Evolutionary conservation across 805 yeast species (phyloP), one percentile per base, ranked within the genome.

Genomic region (Tetrapisispora phaffii): DNA sequence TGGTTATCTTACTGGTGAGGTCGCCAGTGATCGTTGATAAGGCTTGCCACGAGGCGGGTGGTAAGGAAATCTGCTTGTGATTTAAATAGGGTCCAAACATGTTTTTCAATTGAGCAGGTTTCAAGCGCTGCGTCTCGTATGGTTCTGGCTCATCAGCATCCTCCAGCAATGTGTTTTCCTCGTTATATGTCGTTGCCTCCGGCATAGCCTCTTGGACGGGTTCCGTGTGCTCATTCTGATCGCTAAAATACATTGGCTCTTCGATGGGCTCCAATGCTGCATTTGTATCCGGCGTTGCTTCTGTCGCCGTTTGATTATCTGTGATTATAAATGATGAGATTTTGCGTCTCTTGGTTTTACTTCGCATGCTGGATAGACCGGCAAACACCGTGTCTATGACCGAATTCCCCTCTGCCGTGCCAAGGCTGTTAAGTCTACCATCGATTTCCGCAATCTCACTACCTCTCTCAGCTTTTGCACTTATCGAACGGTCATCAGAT

Each of bases 11-110:
- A 19, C 38, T 34, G 1, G 52, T 34, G 3, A 57, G 13, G 1
- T 38, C 21, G 9, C 44, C 46, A 4, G 57, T 44, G 4, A 44
- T 46, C 3, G 39, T 38, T 29, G 51, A 52, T n/a, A 55, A 22
- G 8, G 46, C 19, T 21, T 43, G 42, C 59, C 59, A 55, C 2
- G 53, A 44, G 9, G 45, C 39, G 4, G 33, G 3, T 6, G 37
- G 16, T 21, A 39, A 10, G 7, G 34, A 22, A 12, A 39, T 29
- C 6, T 39, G 20, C 4, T 39, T 33, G 20, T 19, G 12, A 13
- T 32, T 16, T 20, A 39, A 10, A 15, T 16, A 28, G 5, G 44
- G 43, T 20, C 21, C 23, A 6, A 38, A 7, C 29, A 39, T 17
- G 19, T 21, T 16, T 35, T 21, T 19, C 22, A 42, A 16, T 29